Base-by-base conservation (phyloP, 2,329 filamentous ascomycete species). In the Neonectria ditissima region DNA sequence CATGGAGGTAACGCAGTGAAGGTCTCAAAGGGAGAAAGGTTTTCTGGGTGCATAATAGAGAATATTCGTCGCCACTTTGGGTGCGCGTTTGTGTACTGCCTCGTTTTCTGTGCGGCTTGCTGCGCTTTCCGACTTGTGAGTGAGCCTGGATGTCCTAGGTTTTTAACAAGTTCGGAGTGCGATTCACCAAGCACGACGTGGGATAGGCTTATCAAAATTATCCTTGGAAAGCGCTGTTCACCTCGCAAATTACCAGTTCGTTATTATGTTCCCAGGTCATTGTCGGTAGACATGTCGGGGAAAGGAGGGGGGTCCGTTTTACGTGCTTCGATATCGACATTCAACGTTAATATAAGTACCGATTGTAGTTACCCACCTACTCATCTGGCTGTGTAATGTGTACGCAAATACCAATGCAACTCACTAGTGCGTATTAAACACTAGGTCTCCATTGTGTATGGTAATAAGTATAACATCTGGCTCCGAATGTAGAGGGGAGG, bases 1-100 rank as follows among this genome's bases (percentile, higher is more conserved):
- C 65, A 71, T 67, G 64, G 66, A 69, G 66, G 68, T 68, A 69
- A 70, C 66, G 71, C 65, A 72, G 71, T 73, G 69, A 71, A 56
- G 65, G 68, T 71, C 63, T 68, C 66, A 66, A 63, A 67, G 54
- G 56, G 69, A 70, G 69, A 52, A 68, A 69, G 67, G 65, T 73
- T 69, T 68, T 69, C 54, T 62, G 65, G 71, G 69, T 73, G 71
- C 71, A 73, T 73, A 73, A 72, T 72, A 73, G 71, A 73, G 66
- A 73, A 69, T 73, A 66, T 62, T 51, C 62, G 72, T 73, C 59
- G 66, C 66, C 64, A 64, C 63, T 63, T 65, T 65, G 64, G 68
- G 65, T 61, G 62, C 56, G 61, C 56, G 55, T 53, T 53, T 62
- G 52, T 69, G 60, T 53, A 56, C 43, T 37, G 26, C 39, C 52